Evolutionary conservation across 2,329 filamentous ascomycete species (phyloP).

Genomic region (Reticulascus tulasneorum): DNA sequence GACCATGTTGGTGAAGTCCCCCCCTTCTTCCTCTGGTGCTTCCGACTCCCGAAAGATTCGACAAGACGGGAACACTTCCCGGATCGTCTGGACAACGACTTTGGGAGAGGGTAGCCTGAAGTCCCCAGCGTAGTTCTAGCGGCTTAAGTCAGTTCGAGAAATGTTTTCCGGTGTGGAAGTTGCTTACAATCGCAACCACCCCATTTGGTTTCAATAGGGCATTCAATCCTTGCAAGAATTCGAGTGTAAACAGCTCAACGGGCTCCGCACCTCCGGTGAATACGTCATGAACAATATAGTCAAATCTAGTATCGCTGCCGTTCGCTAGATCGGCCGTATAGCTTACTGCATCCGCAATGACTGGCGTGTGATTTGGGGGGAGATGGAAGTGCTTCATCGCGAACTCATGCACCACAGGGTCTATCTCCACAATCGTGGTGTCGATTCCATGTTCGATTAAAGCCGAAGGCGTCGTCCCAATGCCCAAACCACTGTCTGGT

Average conservation of each 20-base stretch:
- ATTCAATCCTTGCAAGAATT: slow-evolving; percentile 72
- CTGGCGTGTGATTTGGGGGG: slow-evolving; percentile 70
- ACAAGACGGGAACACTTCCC: slow-evolving; percentile 79
- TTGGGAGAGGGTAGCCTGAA: slow-evolving; percentile 70
- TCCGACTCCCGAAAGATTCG: slow-evolving; percentile 82
- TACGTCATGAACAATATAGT: slow-evolving; percentile 96
- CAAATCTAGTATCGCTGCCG: slow-evolving; percentile 52
- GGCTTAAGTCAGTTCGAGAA: slow-evolving; percentile 13
- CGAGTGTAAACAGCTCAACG: slow-evolving; percentile 77
- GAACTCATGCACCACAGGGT: slow-evolving; percentile 82
- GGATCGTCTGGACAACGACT: slow-evolving; percentile 79
- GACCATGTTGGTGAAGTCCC: slow-evolving; percentile 92
- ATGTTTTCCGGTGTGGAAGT: slow-evolving; percentile 1
- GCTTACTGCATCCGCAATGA: slow-evolving; percentile 76
- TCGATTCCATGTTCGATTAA: slow-evolving; percentile 83
- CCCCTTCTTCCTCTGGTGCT: slow-evolving; percentile 40
- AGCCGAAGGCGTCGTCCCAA: slow-evolving; percentile 86
- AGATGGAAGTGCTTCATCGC: slow-evolving; percentile 80
- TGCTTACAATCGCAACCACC: slow-evolving; percentile 78
- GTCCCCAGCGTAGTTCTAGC: slow-evolving; percentile 90
- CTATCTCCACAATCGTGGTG: slow-evolving; percentile 92
- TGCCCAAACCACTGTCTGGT: slow-evolving; percentile 69
- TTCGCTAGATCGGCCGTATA: slow-evolving; percentile 52
- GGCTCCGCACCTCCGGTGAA: slow-evolving; percentile 96
- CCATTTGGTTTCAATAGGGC: slow-evolving; percentile 72